Percentiles rank a stretch among this genome's conserved stretches.
Conservation (phyloP, 176 grass and related monocot genomes). For the Triticum turgidum region DNA sequence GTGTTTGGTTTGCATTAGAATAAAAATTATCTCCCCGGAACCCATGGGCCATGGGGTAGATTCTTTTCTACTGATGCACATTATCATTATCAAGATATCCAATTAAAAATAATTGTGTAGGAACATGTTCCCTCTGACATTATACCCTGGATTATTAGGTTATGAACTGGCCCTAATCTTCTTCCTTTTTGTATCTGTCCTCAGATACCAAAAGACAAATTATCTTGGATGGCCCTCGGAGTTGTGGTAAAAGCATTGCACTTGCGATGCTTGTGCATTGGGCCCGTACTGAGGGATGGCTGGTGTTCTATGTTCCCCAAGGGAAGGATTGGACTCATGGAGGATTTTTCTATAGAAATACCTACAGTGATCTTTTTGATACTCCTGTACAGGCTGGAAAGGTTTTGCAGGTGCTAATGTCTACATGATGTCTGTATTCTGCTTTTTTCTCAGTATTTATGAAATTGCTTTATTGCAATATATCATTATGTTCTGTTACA, state of each 20-base stretch:
- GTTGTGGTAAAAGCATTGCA: slow-evolving; percentile 87
- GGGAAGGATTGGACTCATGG: slow-evolving; percentile 95
- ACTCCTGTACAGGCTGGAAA: slow-evolving; percentile 71
- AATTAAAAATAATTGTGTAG: background rate
- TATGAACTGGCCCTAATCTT: background rate
- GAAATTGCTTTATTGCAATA: background rate
- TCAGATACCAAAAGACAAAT: slow-evolving; percentile 83
- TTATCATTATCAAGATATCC: background rate
- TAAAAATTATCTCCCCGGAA: background rate
- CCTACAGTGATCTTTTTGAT: slow-evolving; percentile 70
- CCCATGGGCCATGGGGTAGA: background rate
- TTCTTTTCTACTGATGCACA: background rate
- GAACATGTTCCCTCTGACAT: background rate
- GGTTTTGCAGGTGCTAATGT: slow-evolving; percentile 65
- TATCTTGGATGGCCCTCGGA: slow-evolving; percentile 85
- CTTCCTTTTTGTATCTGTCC: slow-evolving; percentile 3
- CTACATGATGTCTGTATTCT: background rate
- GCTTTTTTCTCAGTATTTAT: slow-evolving; percentile 23
- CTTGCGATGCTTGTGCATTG: slow-evolving; percentile 98
- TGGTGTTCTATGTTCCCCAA: slow-evolving; percentile 94
- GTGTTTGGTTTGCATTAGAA: slow-evolving; percentile 23
- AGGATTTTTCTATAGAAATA: slow-evolving; percentile 90
- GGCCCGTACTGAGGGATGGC: slow-evolving; percentile 93
- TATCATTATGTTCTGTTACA: background rate
- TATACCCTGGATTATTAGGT: background rate